A percentile compares a stretch with the other conserved stretches of the same genome.
Conservation (phyloP, 805 yeast species). For the Hanseniaspora clermontiae region DNA sequence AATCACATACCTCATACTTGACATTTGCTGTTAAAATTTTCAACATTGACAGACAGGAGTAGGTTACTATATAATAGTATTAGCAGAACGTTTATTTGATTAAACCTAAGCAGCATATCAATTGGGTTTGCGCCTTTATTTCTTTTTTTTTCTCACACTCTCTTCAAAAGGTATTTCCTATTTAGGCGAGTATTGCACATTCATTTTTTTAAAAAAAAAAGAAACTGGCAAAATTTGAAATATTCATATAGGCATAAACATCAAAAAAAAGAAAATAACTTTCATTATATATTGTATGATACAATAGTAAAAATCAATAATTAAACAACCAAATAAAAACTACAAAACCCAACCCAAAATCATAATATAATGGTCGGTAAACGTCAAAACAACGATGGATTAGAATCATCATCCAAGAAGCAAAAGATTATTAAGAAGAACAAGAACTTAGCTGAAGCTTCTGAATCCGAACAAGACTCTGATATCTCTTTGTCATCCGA, state of each 20-base stretch:
- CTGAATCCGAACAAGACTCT: slow-evolving; percentile 13
- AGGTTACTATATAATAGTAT: slow-evolving; percentile 12
- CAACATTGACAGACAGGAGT: slow-evolving; percentile 17
- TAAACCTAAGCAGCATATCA: not conserved
- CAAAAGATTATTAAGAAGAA: slow-evolving; percentile 23
- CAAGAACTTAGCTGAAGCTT: slow-evolving; percentile 20
- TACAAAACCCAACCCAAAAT: not conserved
- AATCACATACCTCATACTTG: slow-evolving; percentile 85
- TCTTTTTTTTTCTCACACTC: not conserved
- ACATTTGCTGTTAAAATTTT: slow-evolving; percentile 63
- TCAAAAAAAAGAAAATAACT: not conserved
- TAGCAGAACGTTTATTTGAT: not conserved
- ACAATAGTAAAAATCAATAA: too few relatives aligned
- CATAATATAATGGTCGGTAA: not conserved
- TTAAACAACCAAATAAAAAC: not conserved
- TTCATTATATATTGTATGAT: too few relatives aligned
- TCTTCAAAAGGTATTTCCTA: not conserved
- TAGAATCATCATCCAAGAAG: slow-evolving; percentile 9
- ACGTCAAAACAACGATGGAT: slow-evolving; percentile 15
- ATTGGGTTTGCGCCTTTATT: not conserved
- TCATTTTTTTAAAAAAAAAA: not conserved
- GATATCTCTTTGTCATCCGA: slow-evolving; percentile 16
- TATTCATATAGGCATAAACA: not conserved
- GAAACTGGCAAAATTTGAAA: too few relatives aligned
- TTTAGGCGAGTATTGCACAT: not conserved